Base-by-base conservation (phyloP, 805 yeast species). In the Ogataea allantospora region DNA sequence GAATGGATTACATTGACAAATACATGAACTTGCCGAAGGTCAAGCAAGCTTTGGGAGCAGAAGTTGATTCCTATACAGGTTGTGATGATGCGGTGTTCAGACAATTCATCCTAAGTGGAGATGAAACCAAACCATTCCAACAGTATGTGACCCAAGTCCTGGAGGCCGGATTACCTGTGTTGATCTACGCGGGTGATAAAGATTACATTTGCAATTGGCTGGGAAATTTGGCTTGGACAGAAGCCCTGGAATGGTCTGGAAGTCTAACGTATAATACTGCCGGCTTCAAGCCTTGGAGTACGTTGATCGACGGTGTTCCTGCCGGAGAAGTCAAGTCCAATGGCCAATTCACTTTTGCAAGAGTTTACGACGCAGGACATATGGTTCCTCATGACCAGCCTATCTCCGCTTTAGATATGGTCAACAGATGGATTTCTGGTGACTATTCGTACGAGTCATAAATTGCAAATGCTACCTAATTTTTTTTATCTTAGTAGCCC, bases 161-260 rank as follows among this genome's bases (percentile, higher is more conserved):
- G 51, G 88, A 88, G 46, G 60, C 72, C 16, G 83, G 73, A 8
- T 54, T 89, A 33, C 96, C 96, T 3, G 89, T 88, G 17, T 73
- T 91, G 60, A 73, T 91, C 46, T 91, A 89, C 54, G 96, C 96
- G 11, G 98, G 98, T 58, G 96, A 89, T 67, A 87, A 88, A 67
- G 98, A 89, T 65, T 89, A 81, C 65, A 89, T 89, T 58, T 89
- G 97, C 68, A 89, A 91, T 70, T 89, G 96, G 96, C 74, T 91
- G 56, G 98, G 97, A 48, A 88, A 88, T 62, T 77, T 79, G 56
- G 93, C 83, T 11, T 86, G 96, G 95, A 71, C 91, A 24, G 71
- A 84, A 57, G 75, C 67, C 32, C 71, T 88, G 38, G 84, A 83
- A 54, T 58, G 63, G 63, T 30, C 43, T 2, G 41, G 45, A 3